phyloP scores from a whole-genome alignment of 768 basidiomycete species.

The Lactarius evosmus region DNA sequence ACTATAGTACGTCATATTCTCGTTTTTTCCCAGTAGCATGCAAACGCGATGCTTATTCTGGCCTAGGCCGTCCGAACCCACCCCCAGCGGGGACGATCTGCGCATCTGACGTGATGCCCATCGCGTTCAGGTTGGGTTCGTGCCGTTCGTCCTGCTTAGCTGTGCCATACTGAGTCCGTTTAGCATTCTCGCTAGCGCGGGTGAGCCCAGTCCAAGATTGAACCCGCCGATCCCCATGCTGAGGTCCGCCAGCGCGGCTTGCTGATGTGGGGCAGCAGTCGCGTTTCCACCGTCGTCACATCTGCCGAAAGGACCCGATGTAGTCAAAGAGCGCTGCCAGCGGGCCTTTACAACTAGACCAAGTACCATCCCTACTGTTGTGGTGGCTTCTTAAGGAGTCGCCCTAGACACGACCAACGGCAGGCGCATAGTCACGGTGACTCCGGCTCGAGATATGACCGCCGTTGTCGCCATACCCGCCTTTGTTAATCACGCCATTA shows the following conservation, averaged over 20 bases:
- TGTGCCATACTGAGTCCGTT: conserved; percentile 36
- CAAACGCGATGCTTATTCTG: neutral
- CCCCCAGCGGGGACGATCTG: conserved; percentile 67
- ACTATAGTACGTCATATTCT: conserved; percentile 65
- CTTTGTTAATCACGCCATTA: no score
- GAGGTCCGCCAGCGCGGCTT: conserved; percentile 37
- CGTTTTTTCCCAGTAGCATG: neutral
- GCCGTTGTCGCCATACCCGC: no score
- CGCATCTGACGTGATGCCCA: conserved; percentile 79
- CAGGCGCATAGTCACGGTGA: conserved; percentile 31
- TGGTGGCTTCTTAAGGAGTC: conserved; percentile 42
- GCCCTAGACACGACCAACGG: conserved; percentile 1
- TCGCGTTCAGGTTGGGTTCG: conserved; percentile 61
- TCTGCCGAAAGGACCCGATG: conserved; percentile 47
- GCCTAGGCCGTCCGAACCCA: conserved; percentile 55
- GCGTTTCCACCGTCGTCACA: conserved; percentile 40
- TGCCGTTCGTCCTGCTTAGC: conserved; percentile 44
- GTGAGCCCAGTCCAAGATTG: conserved; percentile 47
- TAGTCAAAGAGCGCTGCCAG: conserved; percentile 51
- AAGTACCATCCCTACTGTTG: conserved; percentile 43
- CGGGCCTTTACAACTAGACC: conserved; percentile 63
- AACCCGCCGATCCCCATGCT: conserved; percentile 45
- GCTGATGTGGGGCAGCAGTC: conserved; percentile 12
- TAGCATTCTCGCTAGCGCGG: conserved; percentile 53
- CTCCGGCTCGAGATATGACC: no score